These are phyloP conservation scores for Macrophomina tecta DNA, from an alignment of 2,329 filamentous ascomycete species.

Conservation along the genomic window DNA sequence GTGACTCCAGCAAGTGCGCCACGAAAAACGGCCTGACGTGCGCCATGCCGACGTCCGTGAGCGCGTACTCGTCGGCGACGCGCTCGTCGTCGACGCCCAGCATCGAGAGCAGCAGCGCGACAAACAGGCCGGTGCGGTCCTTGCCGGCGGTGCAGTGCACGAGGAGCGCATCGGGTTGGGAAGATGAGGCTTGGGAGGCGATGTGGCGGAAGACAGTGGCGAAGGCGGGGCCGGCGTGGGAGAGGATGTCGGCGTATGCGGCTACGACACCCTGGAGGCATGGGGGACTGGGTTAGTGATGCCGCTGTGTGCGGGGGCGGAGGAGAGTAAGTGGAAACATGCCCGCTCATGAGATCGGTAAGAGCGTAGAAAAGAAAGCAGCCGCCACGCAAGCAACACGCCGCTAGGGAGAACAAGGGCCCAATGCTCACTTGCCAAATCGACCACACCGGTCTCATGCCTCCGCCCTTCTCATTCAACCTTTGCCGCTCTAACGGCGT, in stretches of 20 bases:
- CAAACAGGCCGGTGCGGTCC: slow-evolving; percentile 75
- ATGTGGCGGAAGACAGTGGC: slow-evolving; percentile 67
- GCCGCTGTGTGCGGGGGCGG: too few species aligned
- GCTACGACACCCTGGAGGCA: slow-evolving; percentile 61
- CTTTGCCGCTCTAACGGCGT: too few species aligned
- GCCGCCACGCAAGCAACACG: too few species aligned
- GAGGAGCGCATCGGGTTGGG: slow-evolving; percentile 57
- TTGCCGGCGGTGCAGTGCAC: slow-evolving; percentile 80
- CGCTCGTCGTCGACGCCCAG: slow-evolving; percentile 66
- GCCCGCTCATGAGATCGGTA: too few species aligned
- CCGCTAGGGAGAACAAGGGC: too few species aligned
- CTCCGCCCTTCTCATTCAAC: too few species aligned
- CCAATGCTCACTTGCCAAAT: too few species aligned
- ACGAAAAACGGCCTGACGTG: slow-evolving; percentile 33
- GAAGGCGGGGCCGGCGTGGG: slow-evolving; percentile 60
- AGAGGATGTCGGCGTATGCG: slow-evolving; percentile 68
- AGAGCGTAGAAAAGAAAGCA: too few species aligned
- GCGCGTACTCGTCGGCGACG: slow-evolving; percentile 68
- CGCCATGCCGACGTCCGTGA: slow-evolving; percentile 64
- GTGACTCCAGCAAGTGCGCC: slow-evolving; percentile 55
- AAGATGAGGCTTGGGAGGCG: slow-evolving; percentile 38
- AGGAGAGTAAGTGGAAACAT: too few species aligned
- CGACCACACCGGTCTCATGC: too few species aligned
- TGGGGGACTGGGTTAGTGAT: neutral
- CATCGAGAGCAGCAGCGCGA: slow-evolving; percentile 68